Evolutionary conservation across 306 rosid species (phyloP).

Genomic region (Alnus rubra): DNA sequence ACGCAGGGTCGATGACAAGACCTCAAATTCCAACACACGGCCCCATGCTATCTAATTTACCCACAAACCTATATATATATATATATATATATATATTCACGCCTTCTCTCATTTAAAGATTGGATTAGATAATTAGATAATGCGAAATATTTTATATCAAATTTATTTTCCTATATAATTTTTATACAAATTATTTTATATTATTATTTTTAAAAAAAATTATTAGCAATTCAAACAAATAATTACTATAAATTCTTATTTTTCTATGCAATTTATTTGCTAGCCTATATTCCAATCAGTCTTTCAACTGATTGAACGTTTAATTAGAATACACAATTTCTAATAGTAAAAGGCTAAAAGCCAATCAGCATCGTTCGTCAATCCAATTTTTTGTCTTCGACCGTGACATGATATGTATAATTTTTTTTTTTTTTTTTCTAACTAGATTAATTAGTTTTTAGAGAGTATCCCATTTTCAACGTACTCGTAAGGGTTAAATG

Average conservation of each 20-base stretch:
- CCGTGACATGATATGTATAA: no score
- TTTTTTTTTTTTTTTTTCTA: not conserved
- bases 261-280: constrained; percentile 18
- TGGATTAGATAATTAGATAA: no score
- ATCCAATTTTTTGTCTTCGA: not conserved
- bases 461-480: no score
- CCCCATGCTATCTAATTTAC: constrained; percentile 34
- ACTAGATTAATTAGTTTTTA: not conserved
- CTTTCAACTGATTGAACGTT: constrained; percentile 3
- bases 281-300: constrained; percentile 2
- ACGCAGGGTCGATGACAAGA: constrained; percentile 45
- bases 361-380: not conserved
- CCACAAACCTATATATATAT: constrained; percentile 4
- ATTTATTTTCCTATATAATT: no score
- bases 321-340: not conserved
- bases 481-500: no score
- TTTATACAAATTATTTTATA: no score
- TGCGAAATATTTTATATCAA: no score
- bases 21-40: constrained; percentile 40
- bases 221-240: no score
- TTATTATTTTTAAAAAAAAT: no score
- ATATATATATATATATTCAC: no score
- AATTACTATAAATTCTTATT: no score
- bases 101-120: no score
- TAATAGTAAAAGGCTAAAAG: not conserved